Base-by-base conservation (phyloP, 495 filamentous ascomycete genomes). In the Penicillium lagena region DNA sequence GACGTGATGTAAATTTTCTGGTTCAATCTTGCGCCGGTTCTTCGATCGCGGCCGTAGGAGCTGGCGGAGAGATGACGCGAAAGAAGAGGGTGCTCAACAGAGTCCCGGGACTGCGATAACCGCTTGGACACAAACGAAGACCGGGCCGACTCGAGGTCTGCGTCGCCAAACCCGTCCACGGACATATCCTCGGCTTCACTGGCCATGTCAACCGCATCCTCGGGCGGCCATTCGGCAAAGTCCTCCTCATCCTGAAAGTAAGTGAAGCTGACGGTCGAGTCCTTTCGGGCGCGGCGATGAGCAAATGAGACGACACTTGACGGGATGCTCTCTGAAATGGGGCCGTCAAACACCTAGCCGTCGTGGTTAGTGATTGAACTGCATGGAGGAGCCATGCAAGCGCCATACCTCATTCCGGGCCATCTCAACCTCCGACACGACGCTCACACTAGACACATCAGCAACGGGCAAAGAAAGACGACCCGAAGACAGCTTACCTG, bases 341-440 rank as follows among this genome's bases (percentile, higher is more conserved):
- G 94, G 1, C 93, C 93, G 29, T 93, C 81, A 63, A 90, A 98
- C 12, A 97, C 76, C 89, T 95, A 22, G 3, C 22, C 22, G 3
- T 30, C 38, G 8, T 29, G 11, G 7, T 10, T 7, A 22, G 22
- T 22, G 22, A 31, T 17, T 30, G 32, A 31, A 3, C 11, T 31
- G 37, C 10, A 2, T 34, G 7, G 29, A 12, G 14, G 28, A 35
- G 13, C 33, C 45, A 47, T 22, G 22, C 22, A 22, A 22, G 22
- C 22, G 22, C 22, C 72, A 39, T 51, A 90, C 89, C 77, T 96
- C 91, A 60, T 96, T 86, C 37, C 90, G 89, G 22, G 93, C 94
- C 93, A 99, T 99, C 60, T 95, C 93, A n/a, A 99, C 91, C 61
- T 96, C 90, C 30, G 86, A 87, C 33, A 95, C 80, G 52, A 96